Evolutionary conservation across 495 filamentous ascomycete genomes (phyloP).

Genomic region (Chaetomium tenue): DNA sequence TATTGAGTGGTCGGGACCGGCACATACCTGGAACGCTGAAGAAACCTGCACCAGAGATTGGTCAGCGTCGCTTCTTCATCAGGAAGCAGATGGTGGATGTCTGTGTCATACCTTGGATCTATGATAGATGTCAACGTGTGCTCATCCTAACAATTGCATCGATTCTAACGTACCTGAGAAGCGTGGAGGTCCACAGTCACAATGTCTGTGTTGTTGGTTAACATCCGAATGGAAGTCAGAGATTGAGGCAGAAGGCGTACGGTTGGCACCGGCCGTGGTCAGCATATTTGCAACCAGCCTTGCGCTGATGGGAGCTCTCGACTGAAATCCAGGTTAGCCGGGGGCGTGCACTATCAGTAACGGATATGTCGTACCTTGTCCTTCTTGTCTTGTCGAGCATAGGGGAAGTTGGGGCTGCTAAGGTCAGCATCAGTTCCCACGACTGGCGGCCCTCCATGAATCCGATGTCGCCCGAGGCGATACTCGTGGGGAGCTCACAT

Average conservation of each 20-base stretch:
- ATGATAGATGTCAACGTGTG: not conserved
- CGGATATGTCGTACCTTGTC: slow-evolving; percentile 59
- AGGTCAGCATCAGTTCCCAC: slow-evolving; percentile 65
- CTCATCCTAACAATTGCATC: not conserved
- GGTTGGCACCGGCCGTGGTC: slow-evolving; percentile 87
- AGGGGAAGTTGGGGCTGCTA: slow-evolving; percentile 94
- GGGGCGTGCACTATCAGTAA: not conserved
- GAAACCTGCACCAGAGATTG: slow-evolving; percentile 63
- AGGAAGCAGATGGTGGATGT: not conserved
- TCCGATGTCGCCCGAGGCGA: not conserved
- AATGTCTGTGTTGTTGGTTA: slow-evolving; percentile 63
- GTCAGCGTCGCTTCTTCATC: not conserved
- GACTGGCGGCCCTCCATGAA: not conserved
- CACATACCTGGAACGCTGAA: slow-evolving; percentile 76
- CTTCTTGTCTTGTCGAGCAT: slow-evolving; percentile 99
- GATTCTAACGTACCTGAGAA: slow-evolving; percentile 49
- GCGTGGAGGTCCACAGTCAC: slow-evolving; percentile 87
- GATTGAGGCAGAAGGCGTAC: slow-evolving; percentile 32
- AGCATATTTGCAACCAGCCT: slow-evolving; percentile 98
- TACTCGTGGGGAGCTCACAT: slow-evolving; percentile 29
- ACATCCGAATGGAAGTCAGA: slow-evolving; percentile 31
- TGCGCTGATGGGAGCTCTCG: slow-evolving; percentile 79
- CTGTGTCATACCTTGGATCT: slow-evolving; percentile 19
- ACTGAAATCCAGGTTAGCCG: slow-evolving; percentile 21
- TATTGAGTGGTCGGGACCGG: too few species aligned